Conservation (phyloP, 169 alveolate species). For the Eimeria brunetti region DNA sequence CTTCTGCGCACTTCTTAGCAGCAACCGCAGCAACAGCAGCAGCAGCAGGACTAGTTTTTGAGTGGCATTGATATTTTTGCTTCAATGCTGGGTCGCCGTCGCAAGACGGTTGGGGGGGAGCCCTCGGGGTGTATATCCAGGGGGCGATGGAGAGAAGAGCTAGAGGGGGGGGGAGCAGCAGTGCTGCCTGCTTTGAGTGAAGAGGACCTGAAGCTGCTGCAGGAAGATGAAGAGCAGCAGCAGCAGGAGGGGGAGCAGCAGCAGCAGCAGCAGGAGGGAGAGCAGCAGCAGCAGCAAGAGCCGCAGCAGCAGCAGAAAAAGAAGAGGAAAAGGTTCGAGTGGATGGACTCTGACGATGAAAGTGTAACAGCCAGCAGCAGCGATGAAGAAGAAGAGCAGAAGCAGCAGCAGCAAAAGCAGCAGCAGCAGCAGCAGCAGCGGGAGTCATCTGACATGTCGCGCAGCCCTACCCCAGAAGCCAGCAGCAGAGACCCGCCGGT, state of each 20-base stretch:
- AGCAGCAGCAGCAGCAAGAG: no score
- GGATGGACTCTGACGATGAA: slow-evolving; percentile 65
- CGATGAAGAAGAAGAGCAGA: no score
- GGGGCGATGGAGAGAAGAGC: slow-evolving; percentile 25
- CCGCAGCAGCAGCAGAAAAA: no score
- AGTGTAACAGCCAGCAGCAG: slow-evolving; percentile 60
- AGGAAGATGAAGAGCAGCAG: slow-evolving; percentile 39
- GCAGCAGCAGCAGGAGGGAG: no score
- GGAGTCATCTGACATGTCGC: slow-evolving; percentile 25
- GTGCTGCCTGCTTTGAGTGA: slow-evolving; percentile 14
- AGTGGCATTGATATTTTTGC: no score
- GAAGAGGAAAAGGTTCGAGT: slow-evolving; percentile 42
- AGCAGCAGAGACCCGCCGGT: background rate
- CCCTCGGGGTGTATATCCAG: background rate
- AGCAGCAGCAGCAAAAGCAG: background rate
- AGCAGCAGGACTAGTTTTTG: background rate
- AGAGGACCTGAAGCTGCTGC: slow-evolving; percentile 64
- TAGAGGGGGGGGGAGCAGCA: slow-evolving; percentile 1
- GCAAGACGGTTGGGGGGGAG: background rate
- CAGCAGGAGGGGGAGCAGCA: slow-evolving; percentile 13
- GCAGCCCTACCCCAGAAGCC: slow-evolving; percentile 16
- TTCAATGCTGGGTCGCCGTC: slow-evolving; percentile 6
- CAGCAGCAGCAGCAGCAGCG: slow-evolving; percentile 8
- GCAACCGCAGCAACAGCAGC: background rate
- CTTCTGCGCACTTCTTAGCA: background rate